Percentiles rank a stretch among this genome's conserved stretches.
Conservation (phyloP, 2,329 filamentous ascomycete genomes). For the Beauveria sp. region DNA sequence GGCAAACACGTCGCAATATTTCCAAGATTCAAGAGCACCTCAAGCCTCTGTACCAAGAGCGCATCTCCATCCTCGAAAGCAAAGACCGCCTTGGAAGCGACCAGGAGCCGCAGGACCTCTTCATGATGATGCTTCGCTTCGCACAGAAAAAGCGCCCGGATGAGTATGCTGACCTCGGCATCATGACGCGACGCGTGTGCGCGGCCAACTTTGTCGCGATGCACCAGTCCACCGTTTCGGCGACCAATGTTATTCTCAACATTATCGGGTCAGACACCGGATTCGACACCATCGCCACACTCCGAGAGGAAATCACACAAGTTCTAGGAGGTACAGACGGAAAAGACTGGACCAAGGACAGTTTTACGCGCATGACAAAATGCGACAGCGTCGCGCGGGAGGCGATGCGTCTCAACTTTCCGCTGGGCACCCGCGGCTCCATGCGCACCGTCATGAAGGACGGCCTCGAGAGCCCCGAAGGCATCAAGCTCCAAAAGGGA, state of each 20-base stretch:
- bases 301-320: conserved; percentile 30
- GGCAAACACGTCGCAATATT: background rate
- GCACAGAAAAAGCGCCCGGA: conserved; percentile 29
- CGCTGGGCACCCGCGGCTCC: conserved; percentile 21
- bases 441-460: conserved; percentile 23
- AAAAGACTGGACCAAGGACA: conserved; percentile 23
- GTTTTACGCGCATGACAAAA: conserved; percentile 28
- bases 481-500: conserved; percentile 24
- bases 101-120: conserved; percentile 28
- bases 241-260: conserved; percentile 32
- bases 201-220: conserved; percentile 30
- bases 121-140: conserved; percentile 35
- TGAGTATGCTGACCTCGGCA: conserved; percentile 24
- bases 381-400: conserved; percentile 37
- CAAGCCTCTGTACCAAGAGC: background rate
- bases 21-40: background rate
- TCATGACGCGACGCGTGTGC: conserved; percentile 25
- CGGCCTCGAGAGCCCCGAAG: conserved; percentile 25
- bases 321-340: conserved; percentile 16
- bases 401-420: conserved; percentile 31
- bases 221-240: conserved; percentile 32
- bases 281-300: conserved; percentile 27
- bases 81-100: conserved; percentile 14
- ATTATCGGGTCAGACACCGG: conserved; percentile 29
- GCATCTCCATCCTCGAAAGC: conserved; percentile 2